These are phyloP conservation scores for Wickerhamiella kazuoi DNA, from an alignment of 805 yeast species.

Conservation along the genomic window DNA sequence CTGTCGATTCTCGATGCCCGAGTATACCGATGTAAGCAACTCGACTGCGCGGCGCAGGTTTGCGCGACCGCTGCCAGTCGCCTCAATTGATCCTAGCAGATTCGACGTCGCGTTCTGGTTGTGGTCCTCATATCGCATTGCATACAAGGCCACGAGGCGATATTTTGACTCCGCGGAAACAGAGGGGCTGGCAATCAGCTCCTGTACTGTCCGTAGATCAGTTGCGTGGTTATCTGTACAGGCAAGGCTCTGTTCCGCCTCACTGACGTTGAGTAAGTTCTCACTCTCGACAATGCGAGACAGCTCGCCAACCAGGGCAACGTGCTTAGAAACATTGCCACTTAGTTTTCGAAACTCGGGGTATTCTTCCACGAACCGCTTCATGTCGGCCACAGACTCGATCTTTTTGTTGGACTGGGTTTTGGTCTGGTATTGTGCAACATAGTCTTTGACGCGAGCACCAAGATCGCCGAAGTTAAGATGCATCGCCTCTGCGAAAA, in stretches of 20 bases:
- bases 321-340: slow-evolving; percentile 79
- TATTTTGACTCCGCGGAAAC: slow-evolving; percentile 38
- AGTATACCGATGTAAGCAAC: slow-evolving; percentile 26
- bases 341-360: slow-evolving; percentile 87
- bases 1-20: slow-evolving; percentile 30
- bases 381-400: slow-evolving; percentile 74
- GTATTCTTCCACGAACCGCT: slow-evolving; percentile 73
- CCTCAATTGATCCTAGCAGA: slow-evolving; percentile 19
- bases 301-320: slow-evolving; percentile 73
- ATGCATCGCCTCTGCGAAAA: slow-evolving; percentile 66
- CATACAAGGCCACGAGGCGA: slow-evolving; percentile 56
- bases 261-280: slow-evolving; percentile 71
- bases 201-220: slow-evolving; percentile 40
- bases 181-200: slow-evolving; percentile 29
- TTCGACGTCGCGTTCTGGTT: slow-evolving; percentile 27
- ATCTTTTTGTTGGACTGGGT: slow-evolving; percentile 60
- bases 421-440: slow-evolving; percentile 60
- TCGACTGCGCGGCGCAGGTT: slow-evolving; percentile 29
- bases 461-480: slow-evolving; percentile 90
- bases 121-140: slow-evolving; percentile 46
- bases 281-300: slow-evolving; percentile 46
- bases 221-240: slow-evolving; percentile 40
- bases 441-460: slow-evolving; percentile 69
- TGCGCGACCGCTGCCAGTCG: slow-evolving; percentile 5
- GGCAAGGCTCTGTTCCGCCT: slow-evolving; percentile 72